Percentiles rank a stretch among this genome's conserved stretches.
These are phyloP conservation scores for Globisporangium spiculum DNA, from an alignment of 352 stramenopile species.

Conservation along the genomic window DNA sequence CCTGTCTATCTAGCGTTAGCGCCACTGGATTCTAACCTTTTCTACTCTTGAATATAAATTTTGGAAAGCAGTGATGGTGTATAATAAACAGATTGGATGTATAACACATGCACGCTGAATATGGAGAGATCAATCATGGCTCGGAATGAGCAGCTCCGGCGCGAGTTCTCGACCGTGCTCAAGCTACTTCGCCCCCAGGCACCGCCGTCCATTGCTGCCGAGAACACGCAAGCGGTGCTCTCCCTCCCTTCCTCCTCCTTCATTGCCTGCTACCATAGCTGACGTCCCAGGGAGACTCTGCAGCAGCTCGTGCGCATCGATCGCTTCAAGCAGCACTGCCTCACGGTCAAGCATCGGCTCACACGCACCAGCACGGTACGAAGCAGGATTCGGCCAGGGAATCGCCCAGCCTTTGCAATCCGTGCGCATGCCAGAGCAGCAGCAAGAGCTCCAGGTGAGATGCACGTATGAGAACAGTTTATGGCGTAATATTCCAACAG, in stretches of 20 bases:
- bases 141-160: constrained; percentile 67
- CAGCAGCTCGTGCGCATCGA: constrained; percentile 15
- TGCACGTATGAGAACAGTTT: neutral
- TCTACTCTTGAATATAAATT: too few relatives aligned
- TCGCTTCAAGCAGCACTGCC: constrained; percentile 29
- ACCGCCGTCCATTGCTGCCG: neutral
- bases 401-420: constrained; percentile 41
- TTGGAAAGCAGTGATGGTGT: too few relatives aligned
- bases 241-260: neutral
- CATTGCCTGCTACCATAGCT: neutral
- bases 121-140: constrained; percentile 49
- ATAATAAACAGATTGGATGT: too few relatives aligned
- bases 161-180: constrained; percentile 55
- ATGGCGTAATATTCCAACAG: neutral
- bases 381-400: constrained; percentile 47
- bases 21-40: too few relatives aligned
- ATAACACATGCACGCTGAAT: constrained; percentile 2
- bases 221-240: neutral
- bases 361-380: constrained; percentile 62
- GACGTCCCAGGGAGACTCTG: neutral
- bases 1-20: too few relatives aligned
- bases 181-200: constrained; percentile 37
- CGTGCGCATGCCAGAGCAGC: constrained; percentile 20
- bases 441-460: constrained; percentile 21
- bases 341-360: constrained; percentile 39